Base-by-base conservation (phyloP, 805 yeast species). In the Sporopachydermia lactativora region DNA sequence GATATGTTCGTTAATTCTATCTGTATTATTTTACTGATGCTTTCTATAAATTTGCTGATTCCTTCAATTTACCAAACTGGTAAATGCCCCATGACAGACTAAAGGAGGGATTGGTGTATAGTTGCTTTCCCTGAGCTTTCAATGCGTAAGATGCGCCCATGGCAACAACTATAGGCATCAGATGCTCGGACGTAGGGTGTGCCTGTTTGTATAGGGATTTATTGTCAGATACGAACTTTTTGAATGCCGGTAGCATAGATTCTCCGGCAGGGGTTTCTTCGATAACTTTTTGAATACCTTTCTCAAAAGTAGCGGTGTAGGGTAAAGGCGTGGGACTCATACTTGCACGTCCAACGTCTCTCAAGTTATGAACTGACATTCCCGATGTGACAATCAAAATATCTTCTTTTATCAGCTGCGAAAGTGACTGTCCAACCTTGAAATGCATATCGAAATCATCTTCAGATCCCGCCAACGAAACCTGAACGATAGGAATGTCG, bases 131-230 rank as follows among this genome's bases (percentile, higher is more conserved):
- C 1, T 44, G 42, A 17, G 60, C 65, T 15, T 50, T 24, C n/a
- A 8, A n/a, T 8, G 31, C 42, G 5, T 62, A 64, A 17, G 64
- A 58, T 15, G 73, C 65, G 19, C 78, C 71, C 18, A 78, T 74
- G 2, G 75, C 74, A 36, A 74, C 83, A 31, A 75, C 71, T 4
- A 77, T 49, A 1, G 89, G 89, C 47, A 73, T 57, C 45, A 82
- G 72, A 57, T 82, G 94, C 47, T 82, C 94, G 39, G 75, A 59
- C 0, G 88, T 76, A 5, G 94, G 94, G 56, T 82, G 94, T 0
- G 89, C 79, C 24, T 55, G 49, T 6, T 43, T 17, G 34, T 55
- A 60, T 31, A 76, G 53, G 13, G 73, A 53, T 3, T 53, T 49
- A 1, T 52, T 44, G 3, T 55, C 48, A 13, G 54, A 49, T 38